These are phyloP conservation scores for Penicillium sp. DNA, from an alignment of 2,329 filamentous ascomycete genomes.

Conservation along the genomic window DNA sequence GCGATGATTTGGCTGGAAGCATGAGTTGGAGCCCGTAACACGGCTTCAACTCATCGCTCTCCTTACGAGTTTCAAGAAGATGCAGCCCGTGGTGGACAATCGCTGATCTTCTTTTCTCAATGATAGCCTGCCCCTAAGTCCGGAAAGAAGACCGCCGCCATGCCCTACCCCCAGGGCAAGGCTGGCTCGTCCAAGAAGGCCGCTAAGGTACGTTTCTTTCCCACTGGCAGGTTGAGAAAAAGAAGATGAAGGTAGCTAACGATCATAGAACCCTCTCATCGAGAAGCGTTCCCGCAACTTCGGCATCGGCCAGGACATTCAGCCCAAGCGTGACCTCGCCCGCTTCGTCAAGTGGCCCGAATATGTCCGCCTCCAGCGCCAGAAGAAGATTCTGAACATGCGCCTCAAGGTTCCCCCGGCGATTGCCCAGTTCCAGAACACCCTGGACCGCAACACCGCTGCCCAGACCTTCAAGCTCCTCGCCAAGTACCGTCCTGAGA, in stretches of 20 bases:
- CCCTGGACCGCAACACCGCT: conserved; percentile 94
- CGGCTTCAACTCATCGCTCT: conserved; percentile 51
- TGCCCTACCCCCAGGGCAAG: conserved; percentile 94
- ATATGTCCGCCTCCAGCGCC: conserved; percentile 96
- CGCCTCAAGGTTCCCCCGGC: conserved; percentile 97
- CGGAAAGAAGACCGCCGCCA: conserved; percentile 96
- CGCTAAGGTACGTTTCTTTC: conserved; percentile 73
- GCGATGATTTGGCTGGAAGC: conserved; percentile 57
- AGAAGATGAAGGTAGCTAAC: conserved; percentile 16
- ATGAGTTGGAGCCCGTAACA: conserved; percentile 53
- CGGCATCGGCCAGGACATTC: conserved; percentile 98
- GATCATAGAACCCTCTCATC: conserved; percentile 87
- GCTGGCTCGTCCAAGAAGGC: conserved; percentile 85
- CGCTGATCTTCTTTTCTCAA: conserved; percentile 98
- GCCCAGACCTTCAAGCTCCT: conserved; percentile 98
- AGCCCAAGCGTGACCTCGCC: conserved; percentile 90
- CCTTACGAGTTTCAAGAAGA: conserved; percentile 92
- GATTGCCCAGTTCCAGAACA: conserved; percentile 96
- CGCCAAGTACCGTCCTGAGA: conserved; percentile 99
- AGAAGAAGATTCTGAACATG: conserved; percentile 94
- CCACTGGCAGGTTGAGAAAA: conserved; percentile 8
- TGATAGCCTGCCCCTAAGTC: conserved; percentile 93
- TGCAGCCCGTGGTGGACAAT: conserved; percentile 68
- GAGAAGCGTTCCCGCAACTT: conserved; percentile 98
- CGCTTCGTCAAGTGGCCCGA: conserved; percentile 99